Conservation (phyloP, 768 basidiomycete genomes). For the Leucosporidium scottii region DNA sequence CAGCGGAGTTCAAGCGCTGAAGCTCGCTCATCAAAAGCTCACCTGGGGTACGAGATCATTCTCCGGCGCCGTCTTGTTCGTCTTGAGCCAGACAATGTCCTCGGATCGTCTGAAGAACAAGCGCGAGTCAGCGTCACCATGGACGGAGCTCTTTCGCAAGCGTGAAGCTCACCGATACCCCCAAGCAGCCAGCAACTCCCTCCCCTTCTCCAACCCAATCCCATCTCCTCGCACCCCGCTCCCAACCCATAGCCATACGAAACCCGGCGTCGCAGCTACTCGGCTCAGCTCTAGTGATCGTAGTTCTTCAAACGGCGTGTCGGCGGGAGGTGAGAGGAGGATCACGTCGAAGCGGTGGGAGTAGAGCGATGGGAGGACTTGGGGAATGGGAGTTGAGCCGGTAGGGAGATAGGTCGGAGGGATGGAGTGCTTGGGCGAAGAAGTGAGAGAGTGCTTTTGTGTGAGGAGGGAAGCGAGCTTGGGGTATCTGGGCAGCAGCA, state of each 20-base stretch:
- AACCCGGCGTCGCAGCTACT: conserved; percentile 83
- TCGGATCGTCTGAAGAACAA: conserved; percentile 60
- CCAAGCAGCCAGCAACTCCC: conserved; percentile 87
- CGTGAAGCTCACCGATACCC: conserved; percentile 53
- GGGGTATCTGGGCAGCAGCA: conserved; percentile 63
- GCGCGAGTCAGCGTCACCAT: too few species aligned
- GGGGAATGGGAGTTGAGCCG: not conserved
- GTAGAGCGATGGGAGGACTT: not conserved
- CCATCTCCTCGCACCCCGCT: conserved; percentile 64
- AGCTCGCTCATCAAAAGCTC: not conserved
- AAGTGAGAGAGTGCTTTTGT: conserved; percentile 73
- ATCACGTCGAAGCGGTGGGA: conserved; percentile 77
- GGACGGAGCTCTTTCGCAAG: too few species aligned
- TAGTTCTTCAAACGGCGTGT: conserved; percentile 69
- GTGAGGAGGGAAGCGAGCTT: conserved; percentile 78
- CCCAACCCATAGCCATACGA: conserved; percentile 94
- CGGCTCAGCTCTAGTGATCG: conserved; percentile 71
- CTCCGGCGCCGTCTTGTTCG: conserved; percentile 61
- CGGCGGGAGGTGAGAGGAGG: conserved; percentile 70
- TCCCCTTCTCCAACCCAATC: conserved; percentile 73
- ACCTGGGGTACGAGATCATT: conserved; percentile 64
- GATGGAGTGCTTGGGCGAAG: conserved; percentile 48
- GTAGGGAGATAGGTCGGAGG: conserved; percentile 42
- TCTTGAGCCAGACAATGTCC: conserved; percentile 98
- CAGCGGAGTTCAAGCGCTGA: conserved; percentile 56